Conservation (phyloP, 352 stramenopile species). For the Globisporangium alternatum region DNA sequence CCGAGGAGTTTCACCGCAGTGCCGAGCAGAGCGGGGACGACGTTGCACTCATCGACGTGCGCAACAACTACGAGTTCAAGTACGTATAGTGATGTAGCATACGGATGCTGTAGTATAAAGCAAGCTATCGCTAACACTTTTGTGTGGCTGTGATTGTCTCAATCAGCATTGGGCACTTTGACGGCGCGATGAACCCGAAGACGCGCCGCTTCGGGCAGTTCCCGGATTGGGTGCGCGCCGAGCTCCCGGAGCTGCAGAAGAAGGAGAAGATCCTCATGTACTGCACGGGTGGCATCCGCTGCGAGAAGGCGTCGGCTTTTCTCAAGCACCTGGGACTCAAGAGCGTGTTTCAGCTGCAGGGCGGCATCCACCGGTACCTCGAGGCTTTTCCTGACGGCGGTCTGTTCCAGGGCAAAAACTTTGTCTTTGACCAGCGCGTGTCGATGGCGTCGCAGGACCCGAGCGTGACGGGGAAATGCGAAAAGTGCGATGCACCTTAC, state of each 20-base stretch:
- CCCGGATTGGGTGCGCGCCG: conserved; percentile 53
- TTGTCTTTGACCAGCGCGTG: conserved; percentile 84
- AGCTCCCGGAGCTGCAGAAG: conserved; percentile 53
- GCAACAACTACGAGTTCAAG: conserved; percentile 83
- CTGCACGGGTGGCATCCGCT: conserved; percentile 82
- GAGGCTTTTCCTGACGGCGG: conserved; percentile 72
- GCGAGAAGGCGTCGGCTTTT: conserved; percentile 81
- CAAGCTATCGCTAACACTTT: too few relatives aligned
- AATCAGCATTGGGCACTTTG: conserved; percentile 66
- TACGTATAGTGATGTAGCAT: too few relatives aligned
- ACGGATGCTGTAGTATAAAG: neutral
- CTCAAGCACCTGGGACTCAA: conserved; percentile 62
- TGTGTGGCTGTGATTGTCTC: neutral
- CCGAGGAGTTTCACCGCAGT: conserved; percentile 56
- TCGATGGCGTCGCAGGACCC: conserved; percentile 53
- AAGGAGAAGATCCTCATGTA: conserved; percentile 87
- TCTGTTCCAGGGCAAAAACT: conserved; percentile 82
- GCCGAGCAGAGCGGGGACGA: conserved; percentile 20
- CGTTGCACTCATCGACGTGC: conserved; percentile 67
- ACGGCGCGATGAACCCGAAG: conserved; percentile 69
- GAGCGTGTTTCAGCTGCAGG: conserved; percentile 77
- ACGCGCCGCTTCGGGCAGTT: conserved; percentile 82
- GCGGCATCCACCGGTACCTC: conserved; percentile 84
- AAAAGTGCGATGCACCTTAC: conserved; percentile 50
- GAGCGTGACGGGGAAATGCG: conserved; percentile 62